Percentiles rank a stretch among this genome's conserved stretches.
Conservation (phyloP, 768 basidiomycete species). For the Tylopilus felleus region DNA sequence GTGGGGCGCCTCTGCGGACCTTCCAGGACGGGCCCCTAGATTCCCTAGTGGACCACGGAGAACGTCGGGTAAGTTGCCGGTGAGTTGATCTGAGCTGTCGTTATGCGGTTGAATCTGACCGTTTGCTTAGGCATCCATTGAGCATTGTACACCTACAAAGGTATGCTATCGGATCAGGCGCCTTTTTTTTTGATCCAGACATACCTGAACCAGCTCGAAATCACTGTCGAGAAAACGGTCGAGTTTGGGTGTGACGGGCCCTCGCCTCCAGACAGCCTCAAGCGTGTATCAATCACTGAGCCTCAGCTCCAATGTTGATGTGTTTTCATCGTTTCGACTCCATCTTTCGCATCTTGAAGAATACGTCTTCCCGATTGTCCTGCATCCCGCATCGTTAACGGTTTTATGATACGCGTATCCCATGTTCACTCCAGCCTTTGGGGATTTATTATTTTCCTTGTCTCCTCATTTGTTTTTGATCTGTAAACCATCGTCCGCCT, state of each 20-base stretch:
- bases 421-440: not conserved
- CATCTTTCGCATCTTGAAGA: not conserved
- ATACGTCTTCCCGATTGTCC: not conserved
- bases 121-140: constrained; percentile 9
- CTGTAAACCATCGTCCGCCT: not conserved
- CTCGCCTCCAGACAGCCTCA: not conserved
- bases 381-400: not conserved
- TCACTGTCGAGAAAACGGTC: constrained; percentile 29
- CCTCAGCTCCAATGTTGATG: not conserved
- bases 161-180: constrained; percentile 5
- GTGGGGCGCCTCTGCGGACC: constrained; percentile 28
- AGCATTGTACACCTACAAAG: constrained; percentile 11
- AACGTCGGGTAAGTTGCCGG: constrained; percentile 4
- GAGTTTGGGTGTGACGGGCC: constrained; percentile 22
- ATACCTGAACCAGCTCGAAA: constrained; percentile 21
- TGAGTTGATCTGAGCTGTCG: constrained; percentile 1
- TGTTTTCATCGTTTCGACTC: not conserved
- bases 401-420: not conserved
- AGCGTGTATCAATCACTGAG: constrained; percentile 8
- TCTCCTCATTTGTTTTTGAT: not conserved
- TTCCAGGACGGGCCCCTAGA: constrained; percentile 28
- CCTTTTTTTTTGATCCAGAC: not conserved
- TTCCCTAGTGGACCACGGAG: constrained; percentile 19
- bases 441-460: not conserved
- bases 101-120: not conserved